Percentiles rank a stretch among this genome's conserved stretches.
Conservation (phyloP, 192 early-diverging fungal genomes). For the Rhizophagus clarus region DNA sequence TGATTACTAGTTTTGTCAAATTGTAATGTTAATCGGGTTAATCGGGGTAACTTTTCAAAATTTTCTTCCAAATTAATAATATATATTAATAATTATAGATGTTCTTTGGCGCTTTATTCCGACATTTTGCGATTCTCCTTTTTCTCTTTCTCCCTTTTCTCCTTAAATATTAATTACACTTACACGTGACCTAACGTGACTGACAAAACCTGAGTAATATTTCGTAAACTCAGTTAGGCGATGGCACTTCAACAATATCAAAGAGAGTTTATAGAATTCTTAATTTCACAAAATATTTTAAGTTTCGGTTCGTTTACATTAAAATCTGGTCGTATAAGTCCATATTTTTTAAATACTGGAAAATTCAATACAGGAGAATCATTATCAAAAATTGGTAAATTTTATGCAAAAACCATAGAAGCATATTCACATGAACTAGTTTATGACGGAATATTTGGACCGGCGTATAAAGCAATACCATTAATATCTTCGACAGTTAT, state of each 20-base stretch:
- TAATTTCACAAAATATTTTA: slow-evolving; percentile 81
- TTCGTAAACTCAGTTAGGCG: neutral
- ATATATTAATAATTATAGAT: too few relatives aligned
- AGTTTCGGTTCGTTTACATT: slow-evolving; percentile 92
- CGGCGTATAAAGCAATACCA: slow-evolving; percentile 99
- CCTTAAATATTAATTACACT: too few relatives aligned
- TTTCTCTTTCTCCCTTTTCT: too few relatives aligned
- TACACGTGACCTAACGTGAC: too few relatives aligned
- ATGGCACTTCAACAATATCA: slow-evolving; percentile 76
- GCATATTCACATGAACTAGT: slow-evolving; percentile 56
- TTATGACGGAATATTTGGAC: slow-evolving; percentile 94
- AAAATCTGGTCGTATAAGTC: slow-evolving; percentile 93
- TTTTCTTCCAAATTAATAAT: too few relatives aligned
- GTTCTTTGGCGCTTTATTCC: too few relatives aligned
- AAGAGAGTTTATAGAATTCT: slow-evolving; percentile 92
- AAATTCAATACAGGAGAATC: slow-evolving; percentile 91
- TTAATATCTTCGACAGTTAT: slow-evolving; percentile 83
- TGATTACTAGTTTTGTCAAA: too few relatives aligned
- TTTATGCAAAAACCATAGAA: slow-evolving; percentile 86
- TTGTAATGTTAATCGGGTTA: too few relatives aligned
- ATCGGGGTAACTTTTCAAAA: too few relatives aligned
- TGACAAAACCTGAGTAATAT: too few relatives aligned
- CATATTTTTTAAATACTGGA: slow-evolving; percentile 99
- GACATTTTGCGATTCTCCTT: too few relatives aligned
- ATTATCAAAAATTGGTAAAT: slow-evolving; percentile 80